Evolutionary conservation across 495 filamentous ascomycete genomes (phyloP).

Genomic region (Aspergillus nanangensis): DNA sequence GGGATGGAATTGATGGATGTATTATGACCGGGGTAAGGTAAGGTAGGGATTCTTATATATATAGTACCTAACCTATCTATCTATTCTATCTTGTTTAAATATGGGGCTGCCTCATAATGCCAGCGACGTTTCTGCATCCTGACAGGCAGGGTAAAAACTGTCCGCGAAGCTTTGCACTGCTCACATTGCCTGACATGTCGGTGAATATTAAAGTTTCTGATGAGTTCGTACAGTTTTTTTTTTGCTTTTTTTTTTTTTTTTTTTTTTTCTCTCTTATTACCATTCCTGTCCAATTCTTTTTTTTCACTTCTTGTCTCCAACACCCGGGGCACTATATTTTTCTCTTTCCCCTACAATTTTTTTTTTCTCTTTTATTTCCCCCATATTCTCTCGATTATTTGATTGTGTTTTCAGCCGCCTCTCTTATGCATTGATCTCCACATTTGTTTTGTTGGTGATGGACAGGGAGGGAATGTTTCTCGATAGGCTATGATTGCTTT

Average conservation of each 20-base stretch:
- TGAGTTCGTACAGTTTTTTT: background rate
- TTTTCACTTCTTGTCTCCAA: background rate
- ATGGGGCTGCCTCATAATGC: background rate
- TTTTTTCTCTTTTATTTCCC: slow-evolving; percentile 23
- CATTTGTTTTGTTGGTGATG: slow-evolving; percentile 27
- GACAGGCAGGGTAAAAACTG: background rate
- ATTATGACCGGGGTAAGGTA: too few relatives aligned
- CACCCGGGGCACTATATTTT: slow-evolving; percentile 12
- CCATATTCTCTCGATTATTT: slow-evolving; percentile 12
- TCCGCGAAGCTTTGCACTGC: background rate
- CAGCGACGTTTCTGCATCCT: background rate
- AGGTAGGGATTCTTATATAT: too few relatives aligned
- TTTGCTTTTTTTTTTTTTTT: background rate
- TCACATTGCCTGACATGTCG: background rate
- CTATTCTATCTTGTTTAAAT: background rate
- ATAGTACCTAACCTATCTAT: background rate
- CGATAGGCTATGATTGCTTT: slow-evolving; percentile 31
- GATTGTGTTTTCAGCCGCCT: slow-evolving; percentile 24
- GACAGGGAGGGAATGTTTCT: slow-evolving; percentile 29
- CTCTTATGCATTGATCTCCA: slow-evolving; percentile 30
- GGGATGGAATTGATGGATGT: too few relatives aligned
- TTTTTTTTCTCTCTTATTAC: background rate
- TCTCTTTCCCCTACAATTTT: slow-evolving; percentile 13
- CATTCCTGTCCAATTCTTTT: background rate
- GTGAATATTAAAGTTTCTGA: background rate